Conservation (phyloP, 2,329 filamentous ascomycete genomes). For the Phialophora macrospora region DNA sequence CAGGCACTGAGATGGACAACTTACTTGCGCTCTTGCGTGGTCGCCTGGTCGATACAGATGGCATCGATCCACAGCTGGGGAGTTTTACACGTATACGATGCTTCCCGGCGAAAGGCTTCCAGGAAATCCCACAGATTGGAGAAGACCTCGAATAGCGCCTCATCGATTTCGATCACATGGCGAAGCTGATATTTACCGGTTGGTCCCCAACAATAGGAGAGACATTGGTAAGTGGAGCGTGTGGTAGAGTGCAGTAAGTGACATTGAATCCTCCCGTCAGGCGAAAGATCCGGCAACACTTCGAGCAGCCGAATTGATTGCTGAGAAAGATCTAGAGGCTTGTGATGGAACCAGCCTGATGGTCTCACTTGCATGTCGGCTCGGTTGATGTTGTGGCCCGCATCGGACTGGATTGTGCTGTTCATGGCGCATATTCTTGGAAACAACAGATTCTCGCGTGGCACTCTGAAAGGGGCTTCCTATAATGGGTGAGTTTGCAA, state of each 20-base stretch:
- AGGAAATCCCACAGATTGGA: neutral
- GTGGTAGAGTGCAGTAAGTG: neutral
- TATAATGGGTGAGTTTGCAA: neutral
- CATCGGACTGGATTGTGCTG: neutral
- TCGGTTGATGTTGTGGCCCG: neutral
- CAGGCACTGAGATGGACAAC: neutral
- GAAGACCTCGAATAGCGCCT: neutral
- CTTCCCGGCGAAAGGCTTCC: neutral
- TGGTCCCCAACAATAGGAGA: neutral
- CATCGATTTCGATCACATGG: neutral
- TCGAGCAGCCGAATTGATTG: neutral
- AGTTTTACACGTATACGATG: neutral
- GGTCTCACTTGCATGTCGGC: neutral
- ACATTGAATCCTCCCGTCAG: neutral
- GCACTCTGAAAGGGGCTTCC: neutral
- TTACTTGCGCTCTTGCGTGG: neutral
- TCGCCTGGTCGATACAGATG: neutral
- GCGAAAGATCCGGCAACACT: neutral
- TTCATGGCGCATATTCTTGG: neutral
- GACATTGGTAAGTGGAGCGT: neutral
- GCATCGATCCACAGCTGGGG: neutral
- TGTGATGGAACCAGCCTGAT: neutral
- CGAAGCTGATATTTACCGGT: neutral
- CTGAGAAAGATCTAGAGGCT: neutral
- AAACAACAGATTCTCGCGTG: neutral